Conservation (phyloP, 2,329 filamentous ascomycete species). For the Annulohypoxylon truncatum region DNA sequence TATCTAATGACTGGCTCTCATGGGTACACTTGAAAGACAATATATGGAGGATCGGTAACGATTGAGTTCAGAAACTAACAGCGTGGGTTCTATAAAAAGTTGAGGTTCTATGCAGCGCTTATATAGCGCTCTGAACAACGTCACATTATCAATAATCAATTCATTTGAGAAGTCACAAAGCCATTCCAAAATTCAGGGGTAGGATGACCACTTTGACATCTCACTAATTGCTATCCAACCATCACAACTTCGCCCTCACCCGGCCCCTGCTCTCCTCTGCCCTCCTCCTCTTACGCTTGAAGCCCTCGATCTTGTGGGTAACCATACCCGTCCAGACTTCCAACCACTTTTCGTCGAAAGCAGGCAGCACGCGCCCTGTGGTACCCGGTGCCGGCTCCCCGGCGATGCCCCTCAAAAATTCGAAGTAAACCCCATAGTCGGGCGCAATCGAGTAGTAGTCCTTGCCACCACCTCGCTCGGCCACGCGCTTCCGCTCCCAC, state of each 20-base stretch:
- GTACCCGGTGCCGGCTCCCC: slow-evolving; percentile 55
- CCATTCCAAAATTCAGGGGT: not conserved
- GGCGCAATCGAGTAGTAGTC: slow-evolving; percentile 47
- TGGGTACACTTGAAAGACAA: slow-evolving; percentile 26
- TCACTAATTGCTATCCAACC: not conserved
- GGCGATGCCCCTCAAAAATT: slow-evolving; percentile 54
- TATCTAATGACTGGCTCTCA: slow-evolving; percentile 23
- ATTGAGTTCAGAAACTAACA: not conserved
- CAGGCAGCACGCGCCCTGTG: slow-evolving; percentile 55
- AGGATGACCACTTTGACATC: not conserved
- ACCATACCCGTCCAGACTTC: slow-evolving; percentile 50
- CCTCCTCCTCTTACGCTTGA: slow-evolving; percentile 46
- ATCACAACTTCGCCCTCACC: slow-evolving; percentile 41
- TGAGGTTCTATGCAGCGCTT: too few relatives aligned
- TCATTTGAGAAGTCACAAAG: not conserved
- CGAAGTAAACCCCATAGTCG: slow-evolving; percentile 55
- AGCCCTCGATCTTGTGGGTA: slow-evolving; percentile 46
- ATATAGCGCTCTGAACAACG: not conserved
- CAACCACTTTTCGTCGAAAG: slow-evolving; percentile 56
- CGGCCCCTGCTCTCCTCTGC: slow-evolving; percentile 42
- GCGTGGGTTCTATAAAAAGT: not conserved
- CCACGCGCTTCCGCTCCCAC: slow-evolving; percentile 50
- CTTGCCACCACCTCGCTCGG: slow-evolving; percentile 49
- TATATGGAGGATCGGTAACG: slow-evolving; percentile 15
- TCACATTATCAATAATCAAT: slow-evolving; percentile 2